Evolutionary conservation across 805 yeast species (phyloP), one percentile per base, ranked within the genome.

Genomic region (Candida arabinofermentans): DNA sequence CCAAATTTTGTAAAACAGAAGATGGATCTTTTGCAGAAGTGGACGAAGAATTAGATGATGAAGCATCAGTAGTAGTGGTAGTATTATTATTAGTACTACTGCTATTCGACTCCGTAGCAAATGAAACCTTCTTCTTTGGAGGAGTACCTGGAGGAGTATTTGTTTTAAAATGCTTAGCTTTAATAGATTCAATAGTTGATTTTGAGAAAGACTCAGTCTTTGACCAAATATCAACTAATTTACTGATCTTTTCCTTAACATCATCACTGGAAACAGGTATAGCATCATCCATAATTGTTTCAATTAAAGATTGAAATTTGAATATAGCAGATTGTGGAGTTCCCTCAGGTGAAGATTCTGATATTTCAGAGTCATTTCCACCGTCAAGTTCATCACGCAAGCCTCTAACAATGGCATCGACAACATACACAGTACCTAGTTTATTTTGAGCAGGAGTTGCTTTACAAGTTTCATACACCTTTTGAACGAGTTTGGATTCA

Each of bases 141-240:
- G 85, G 85, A 13, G 85, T 75, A 22, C 78, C 83, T 2, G 83
- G 83, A 29, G 93, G 91, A 4, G 95, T 83, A 8, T 80, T 74
- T 13, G 88, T 68, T 37, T 64, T 66, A 55, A 83, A 84, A 60
- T 76, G 76, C 56, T 75, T 81, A 10, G 70, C 62, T 58, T 81
- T 76, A 44, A 87, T 73, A 16, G 72, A 59, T 34, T 71, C 63
- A 41, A 93, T 67, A 24, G 72, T 66, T 31, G 71, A 70, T 33
- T 76, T 74, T 41, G 71, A 70, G 65, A 93, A 91, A 13, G 96
- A 84, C 33, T 78, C 79, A 27, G 89, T 83, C 49, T 86, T 80
- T 51, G 80, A 86, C 99, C 99, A 93, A 55, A 93, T 90, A 49
- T 87, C 96, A 50, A 93, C 75, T 52, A 93, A 72, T 65, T 89